Evolutionary conservation across 805 yeast species (phyloP).

Genomic region (Candida argentea): DNA sequence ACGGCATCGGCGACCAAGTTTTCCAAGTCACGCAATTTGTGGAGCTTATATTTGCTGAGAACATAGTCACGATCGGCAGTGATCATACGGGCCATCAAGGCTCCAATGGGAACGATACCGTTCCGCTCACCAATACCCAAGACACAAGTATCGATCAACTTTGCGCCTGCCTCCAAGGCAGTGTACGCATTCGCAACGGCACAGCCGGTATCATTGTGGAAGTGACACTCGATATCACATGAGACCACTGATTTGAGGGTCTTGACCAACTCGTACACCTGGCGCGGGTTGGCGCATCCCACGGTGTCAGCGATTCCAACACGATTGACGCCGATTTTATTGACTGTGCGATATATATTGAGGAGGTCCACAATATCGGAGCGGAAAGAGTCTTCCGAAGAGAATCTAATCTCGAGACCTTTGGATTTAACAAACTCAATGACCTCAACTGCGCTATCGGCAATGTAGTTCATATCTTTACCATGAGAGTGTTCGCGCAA

Average conservation of each 20-base stretch:
- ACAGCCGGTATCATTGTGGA: slow-evolving; percentile 57
- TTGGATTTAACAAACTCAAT: slow-evolving; percentile 51
- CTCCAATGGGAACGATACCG: slow-evolving; percentile 54
- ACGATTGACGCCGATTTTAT: slow-evolving; percentile 51
- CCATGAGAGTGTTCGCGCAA: slow-evolving; percentile 49
- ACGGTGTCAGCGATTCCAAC: slow-evolving; percentile 58
- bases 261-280: slow-evolving; percentile 49
- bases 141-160: slow-evolving; percentile 47
- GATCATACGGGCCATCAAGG: slow-evolving; percentile 55
- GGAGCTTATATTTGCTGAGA: slow-evolving; percentile 45
- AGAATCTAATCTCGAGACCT: slow-evolving; percentile 49
- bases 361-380: slow-evolving; percentile 50
- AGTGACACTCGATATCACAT: slow-evolving; percentile 53
- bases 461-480: slow-evolving; percentile 51
- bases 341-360: slow-evolving; percentile 50
- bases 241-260: slow-evolving; percentile 46
- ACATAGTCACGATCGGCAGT: slow-evolving; percentile 53
- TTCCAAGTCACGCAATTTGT: slow-evolving; percentile 47
- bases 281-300: slow-evolving; percentile 57
- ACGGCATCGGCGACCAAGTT: slow-evolving; percentile 51
- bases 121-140: slow-evolving; percentile 57
- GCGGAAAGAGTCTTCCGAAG: slow-evolving; percentile 52
- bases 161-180: slow-evolving; percentile 55
- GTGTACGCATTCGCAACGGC: slow-evolving; percentile 56
- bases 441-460: slow-evolving; percentile 47